Base-by-base conservation (phyloP, 2,329 filamentous ascomycete genomes). In the Arthrobotrys megalospora region DNA sequence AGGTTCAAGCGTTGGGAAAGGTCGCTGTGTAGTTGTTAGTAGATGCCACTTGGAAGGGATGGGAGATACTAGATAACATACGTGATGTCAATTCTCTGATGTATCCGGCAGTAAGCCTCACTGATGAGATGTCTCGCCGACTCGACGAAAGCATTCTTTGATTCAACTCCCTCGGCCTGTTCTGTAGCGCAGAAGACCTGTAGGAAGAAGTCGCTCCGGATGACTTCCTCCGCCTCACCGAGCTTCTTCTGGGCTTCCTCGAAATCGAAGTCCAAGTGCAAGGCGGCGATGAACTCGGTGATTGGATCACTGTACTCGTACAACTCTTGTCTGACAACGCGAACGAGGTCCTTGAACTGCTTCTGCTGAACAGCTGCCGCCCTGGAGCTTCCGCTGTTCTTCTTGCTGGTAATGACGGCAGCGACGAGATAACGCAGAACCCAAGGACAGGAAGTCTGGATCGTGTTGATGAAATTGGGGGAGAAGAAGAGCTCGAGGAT, bases 51-150 rank as follows among this genome's bases (percentile, higher is more conserved):
- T 7, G 48, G 1, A 79, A 41, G 34, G 3, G 32, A 43, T 16
- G n/a, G 12, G 41, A 60, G 36, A n/a, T 32, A 19, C 8, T 34
- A n/a, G 47, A 19, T 14, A 43, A 60, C 76, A 36, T 75, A 91
- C 89, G 94, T 94, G 85, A 99, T 98, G 85, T 98, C 95, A 84
- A 99, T 99, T 82, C 95, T 90, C 84, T 97, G 94, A 86, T 98
- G 96, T 85, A 99, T 99, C 90, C 98, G 98, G 93, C 96, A 99
- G 89, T 99, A 99, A 85, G 91, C 94, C 88, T 99, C 96, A 68
- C 95, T 98, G 85, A 99, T 98, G 79, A 99, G 88, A 88, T 99
- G 96, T 83, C 96, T 90, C 45, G 96, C 96, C 60, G 93, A 91
- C 83, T 98, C 95, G 80, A 99, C 93, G 84, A 99, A 99, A 48